These are phyloP conservation scores for Phascolomyces articulosus DNA, from an alignment of 371 early-diverging fungal genomes.

Conservation along the genomic window DNA sequence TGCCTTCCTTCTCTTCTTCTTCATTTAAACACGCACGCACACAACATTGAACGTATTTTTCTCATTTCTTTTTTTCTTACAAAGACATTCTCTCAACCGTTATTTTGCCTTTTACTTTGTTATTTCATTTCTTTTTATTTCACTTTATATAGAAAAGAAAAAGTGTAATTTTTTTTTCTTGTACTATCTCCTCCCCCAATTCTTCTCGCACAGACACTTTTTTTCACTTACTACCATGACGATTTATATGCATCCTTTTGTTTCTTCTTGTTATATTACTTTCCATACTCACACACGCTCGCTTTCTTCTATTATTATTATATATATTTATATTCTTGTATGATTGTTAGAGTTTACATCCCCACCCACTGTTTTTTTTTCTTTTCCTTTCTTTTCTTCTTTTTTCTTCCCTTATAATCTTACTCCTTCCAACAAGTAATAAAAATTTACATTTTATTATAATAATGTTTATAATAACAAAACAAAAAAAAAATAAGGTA, in stretches of 20 bases:
- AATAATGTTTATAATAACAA: too few species aligned
- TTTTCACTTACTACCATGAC: not conserved
- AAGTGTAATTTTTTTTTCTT: constrained; percentile 5
- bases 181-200: not conserved
- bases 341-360: not conserved
- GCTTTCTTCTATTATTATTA: not conserved
- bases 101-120: too few species aligned
- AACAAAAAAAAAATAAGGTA: too few species aligned
- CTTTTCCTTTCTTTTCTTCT: too few species aligned
- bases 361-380: too few species aligned
- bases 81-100: too few species aligned
- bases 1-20: not conserved
- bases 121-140: not conserved
- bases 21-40: not conserved
- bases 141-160: not conserved
- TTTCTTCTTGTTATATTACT: not conserved
- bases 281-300: not conserved
- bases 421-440: too few species aligned
- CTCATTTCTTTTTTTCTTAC: too few species aligned
- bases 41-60: too few species aligned
- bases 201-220: not conserved
- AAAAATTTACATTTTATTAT: too few species aligned
- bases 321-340: too few species aligned
- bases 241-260: not conserved
- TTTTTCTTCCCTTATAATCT: too few species aligned